These are phyloP conservation scores for Alternaria sp. DNA, from an alignment of 2,329 filamentous ascomycete genomes.

Conservation along the genomic window DNA sequence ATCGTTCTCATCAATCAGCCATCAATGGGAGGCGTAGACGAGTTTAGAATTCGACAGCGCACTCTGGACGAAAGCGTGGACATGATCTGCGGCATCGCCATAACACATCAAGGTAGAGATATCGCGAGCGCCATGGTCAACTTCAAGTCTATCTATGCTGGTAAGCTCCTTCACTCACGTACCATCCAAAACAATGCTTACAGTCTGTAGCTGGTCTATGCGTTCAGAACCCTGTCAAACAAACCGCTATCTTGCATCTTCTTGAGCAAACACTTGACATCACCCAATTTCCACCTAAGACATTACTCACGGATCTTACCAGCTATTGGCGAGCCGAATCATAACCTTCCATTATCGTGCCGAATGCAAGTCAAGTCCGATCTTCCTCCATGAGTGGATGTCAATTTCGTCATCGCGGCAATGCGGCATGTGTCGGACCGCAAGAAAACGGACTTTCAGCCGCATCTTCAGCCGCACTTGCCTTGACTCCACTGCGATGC, in stretches of 20 bases:
- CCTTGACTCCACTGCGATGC: background rate
- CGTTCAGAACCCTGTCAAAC: constrained; percentile 37
- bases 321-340: constrained; percentile 35
- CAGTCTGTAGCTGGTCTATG: constrained; percentile 34
- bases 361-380: background rate
- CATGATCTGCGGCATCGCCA: constrained; percentile 58
- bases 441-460: background rate
- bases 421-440: background rate
- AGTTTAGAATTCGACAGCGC: constrained; percentile 54
- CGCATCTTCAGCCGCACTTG: background rate
- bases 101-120: constrained; percentile 45
- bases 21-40: constrained; percentile 56
- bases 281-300: constrained; percentile 39
- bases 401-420: background rate
- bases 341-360: constrained; percentile 9
- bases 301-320: constrained; percentile 35
- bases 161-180: constrained; percentile 17
- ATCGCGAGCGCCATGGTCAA: constrained; percentile 37
- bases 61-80: constrained; percentile 56
- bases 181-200: background rate
- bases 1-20: constrained; percentile 61
- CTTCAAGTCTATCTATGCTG: constrained; percentile 38
- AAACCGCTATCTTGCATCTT: constrained; percentile 31
- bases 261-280: constrained; percentile 38
- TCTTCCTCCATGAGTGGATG: background rate